Evolutionary conservation across 495 filamentous ascomycete species (phyloP), one percentile per base, ranked within the genome.

Genomic region (Hyphodiscus hymeniophilus): DNA sequence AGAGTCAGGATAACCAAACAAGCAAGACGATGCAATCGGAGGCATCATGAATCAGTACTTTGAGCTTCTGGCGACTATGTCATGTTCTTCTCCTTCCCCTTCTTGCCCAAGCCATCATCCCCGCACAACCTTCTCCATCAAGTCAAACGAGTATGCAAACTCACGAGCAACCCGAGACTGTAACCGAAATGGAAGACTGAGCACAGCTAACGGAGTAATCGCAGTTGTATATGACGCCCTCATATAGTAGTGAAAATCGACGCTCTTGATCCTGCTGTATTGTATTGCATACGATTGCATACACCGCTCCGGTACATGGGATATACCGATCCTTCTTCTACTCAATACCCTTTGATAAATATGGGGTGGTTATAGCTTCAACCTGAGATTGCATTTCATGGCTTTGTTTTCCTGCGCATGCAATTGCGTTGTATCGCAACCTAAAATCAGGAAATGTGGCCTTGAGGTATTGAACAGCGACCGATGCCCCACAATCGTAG

Each of bases 321-420:
- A 83, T 82, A 62, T 82, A 74, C 66, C 82, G 82, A 62, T 68
- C 58, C 79, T 81, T 72, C 82, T 84, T 72, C 79, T 84, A 60
- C 75, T 73, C 59, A 81, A 85, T 69, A 77, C 81, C 13, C 63
- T 83, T 34, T 17, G 79, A 85, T 45, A 85, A 82, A 65, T 66
- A 68, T 0, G 69, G 61, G 46, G 66, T 74, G n/a, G n/a, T 50
- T 84, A 84, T 65, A 54, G 59, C 59, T 79, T 85, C 66, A 76
- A 67, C 52, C 65, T 76, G 22, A 66, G 69, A 11, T 73, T 71
- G 52, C 44, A 72, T 23, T 36, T 84, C 38, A 69, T 67, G 35
- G 60, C 79, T 23, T 49, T 57, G 13, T 38, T 66, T 24, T 82
- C 79, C 63, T 60, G 46, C 56, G 30, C 47, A 4, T 79, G 73